Percentiles rank a stretch among this genome's conserved stretches.
Evolutionary conservation across 2,329 filamentous ascomycete species (phyloP).

Genomic region (Venturia effusa): DNA sequence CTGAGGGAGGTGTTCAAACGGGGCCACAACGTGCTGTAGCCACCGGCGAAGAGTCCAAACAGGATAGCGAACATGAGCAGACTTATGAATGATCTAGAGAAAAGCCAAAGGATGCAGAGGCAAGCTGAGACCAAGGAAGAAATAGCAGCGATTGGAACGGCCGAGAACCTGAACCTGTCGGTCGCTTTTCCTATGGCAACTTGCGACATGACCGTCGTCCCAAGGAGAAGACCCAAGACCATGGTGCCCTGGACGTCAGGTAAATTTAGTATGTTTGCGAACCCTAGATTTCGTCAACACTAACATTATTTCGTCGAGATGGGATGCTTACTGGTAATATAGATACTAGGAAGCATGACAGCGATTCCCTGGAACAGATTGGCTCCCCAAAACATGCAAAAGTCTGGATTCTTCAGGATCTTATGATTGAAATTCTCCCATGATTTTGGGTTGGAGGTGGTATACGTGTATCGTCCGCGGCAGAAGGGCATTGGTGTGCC

Average conservation of each 20-base stretch:
- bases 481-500: conserved; percentile 7
- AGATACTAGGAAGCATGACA: conserved; percentile 7
- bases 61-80: conserved; percentile 8
- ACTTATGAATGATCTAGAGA: neutral
- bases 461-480: neutral
- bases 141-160: neutral
- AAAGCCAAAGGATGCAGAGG: conserved; percentile 6
- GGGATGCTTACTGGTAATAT: conserved; percentile 1
- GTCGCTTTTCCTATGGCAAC: neutral
- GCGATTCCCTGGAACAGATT: conserved; percentile 10
- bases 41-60: conserved; percentile 10
- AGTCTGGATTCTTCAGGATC: neutral
- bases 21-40: conserved; percentile 9
- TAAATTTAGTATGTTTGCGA: neutral
- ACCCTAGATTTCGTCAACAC: neutral
- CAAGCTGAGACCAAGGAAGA: conserved; percentile 8
- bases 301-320: neutral
- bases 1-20: neutral
- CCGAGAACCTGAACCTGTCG: neutral
- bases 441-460: neutral
- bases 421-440: neutral
- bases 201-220: neutral
- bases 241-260: neutral
- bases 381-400: conserved; percentile 1
- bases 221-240: neutral